Base-by-base conservation (phyloP, 306 rosid genomes). In the Medicago lupulina region DNA sequence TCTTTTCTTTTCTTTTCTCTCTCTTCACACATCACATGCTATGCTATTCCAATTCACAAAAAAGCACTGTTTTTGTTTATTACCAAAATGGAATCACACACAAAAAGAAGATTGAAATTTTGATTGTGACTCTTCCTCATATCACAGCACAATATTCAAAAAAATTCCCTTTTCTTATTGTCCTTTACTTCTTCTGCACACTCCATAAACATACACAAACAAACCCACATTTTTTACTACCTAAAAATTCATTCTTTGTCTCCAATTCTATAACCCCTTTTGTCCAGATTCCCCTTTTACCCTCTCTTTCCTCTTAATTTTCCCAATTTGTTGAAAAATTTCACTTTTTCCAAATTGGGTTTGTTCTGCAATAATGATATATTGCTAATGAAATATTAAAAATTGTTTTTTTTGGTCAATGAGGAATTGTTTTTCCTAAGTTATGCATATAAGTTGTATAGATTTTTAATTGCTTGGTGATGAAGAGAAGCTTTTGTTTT, bases 81-180 rank as follows among this genome's bases (percentile, higher is more conserved):
- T 23, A 58, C 59, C 43, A 51, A 41, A 63, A 76, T 64, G 63
- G 81, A 71, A 50, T 36, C 64, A 76, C 73, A 43, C 25, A 82
- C 62, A 75, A 61, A 76, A 44, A 76, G 47, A 67, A 67, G 66
- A 63, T 46, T 71, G 81, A 80, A 43, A 40, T 46, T 62, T 54
- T 81, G 82, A 76, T 57, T 23, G 75, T 55, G 78, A 77, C 79
- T 57, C 81, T 60, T 76, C 78, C 73, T 69, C 14, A 25, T 15
- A 21, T 0, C 86, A 73, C 72, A 44, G 76, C 92, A 71, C 89
- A 71, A 15, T 76, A 5, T 85, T 85, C 87, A 80, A 87, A 82
- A 80, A 81, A 70, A 86, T 70, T 76, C 88, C 67, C 84, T 71
- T 69, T 71, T 71, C 81, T 59, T 64, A 9, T 75, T 54, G 72